Evolutionary conservation across 176 grass and related monocot genomes (phyloP).

Genomic region (Carex cristatella): DNA sequence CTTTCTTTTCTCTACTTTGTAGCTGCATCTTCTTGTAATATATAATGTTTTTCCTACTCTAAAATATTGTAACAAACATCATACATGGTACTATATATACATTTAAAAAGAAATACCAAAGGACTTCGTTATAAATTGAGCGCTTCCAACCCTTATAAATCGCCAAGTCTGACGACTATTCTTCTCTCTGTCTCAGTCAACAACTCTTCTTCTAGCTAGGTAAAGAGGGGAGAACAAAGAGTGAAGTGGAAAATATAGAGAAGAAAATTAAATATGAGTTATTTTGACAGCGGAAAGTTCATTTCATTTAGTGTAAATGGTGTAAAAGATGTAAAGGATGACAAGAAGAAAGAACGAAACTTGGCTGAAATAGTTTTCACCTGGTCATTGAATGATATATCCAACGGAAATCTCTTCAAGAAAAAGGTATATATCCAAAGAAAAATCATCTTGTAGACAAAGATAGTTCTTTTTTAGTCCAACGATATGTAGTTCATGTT

Average conservation of each 20-base stretch:
- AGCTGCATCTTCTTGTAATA: too few species aligned
- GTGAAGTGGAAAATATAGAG: not conserved
- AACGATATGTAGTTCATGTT: not conserved
- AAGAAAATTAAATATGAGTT: not conserved
- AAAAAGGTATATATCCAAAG: conserved; percentile 15
- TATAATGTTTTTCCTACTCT: not conserved
- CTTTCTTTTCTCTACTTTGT: too few species aligned
- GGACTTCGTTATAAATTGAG: not conserved
- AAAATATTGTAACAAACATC: not conserved
- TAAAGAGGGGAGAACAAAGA: not conserved
- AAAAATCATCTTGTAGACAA: not conserved
- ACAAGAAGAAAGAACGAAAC: conserved; percentile 19
- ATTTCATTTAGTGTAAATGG: not conserved
- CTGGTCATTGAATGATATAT: conserved; percentile 36
- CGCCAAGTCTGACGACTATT: not conserved
- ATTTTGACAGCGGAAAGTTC: not conserved
- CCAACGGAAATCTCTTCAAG: conserved; percentile 36
- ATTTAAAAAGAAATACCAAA: not conserved
- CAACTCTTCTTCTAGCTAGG: not conserved
- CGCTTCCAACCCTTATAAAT: not conserved
- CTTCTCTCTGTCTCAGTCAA: not conserved
- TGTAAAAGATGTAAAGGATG: not conserved
- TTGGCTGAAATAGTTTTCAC: conserved; percentile 38
- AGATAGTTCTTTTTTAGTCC: not conserved
- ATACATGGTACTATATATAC: not conserved